These are phyloP conservation scores for Huntiella decipiens DNA, from an alignment of 2,329 filamentous ascomycete species.

Conservation along the genomic window DNA sequence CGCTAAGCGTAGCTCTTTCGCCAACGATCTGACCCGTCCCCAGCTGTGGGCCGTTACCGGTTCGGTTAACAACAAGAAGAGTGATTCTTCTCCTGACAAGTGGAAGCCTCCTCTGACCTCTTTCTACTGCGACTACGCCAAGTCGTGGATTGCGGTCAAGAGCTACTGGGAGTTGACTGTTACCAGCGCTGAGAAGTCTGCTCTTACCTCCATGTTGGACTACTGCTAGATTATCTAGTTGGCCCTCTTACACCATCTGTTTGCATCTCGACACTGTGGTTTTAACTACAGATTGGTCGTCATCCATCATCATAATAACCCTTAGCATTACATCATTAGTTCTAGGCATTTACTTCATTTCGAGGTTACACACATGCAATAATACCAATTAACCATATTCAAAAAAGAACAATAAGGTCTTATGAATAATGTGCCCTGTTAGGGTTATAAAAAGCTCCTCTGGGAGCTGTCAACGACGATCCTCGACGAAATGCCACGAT, in stretches of 20 bases:
- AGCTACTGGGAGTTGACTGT: conserved; percentile 48
- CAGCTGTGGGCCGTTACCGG: conserved; percentile 68
- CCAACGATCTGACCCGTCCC: conserved; percentile 57
- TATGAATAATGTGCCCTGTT: too few relatives aligned
- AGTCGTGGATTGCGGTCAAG: conserved; percentile 65
- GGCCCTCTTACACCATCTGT: too few relatives aligned
- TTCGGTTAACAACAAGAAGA: conserved; percentile 53
- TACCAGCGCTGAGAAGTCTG: conserved; percentile 52
- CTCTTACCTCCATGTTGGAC: conserved; percentile 43
- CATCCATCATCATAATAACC: too few relatives aligned
- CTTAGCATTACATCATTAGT: too few relatives aligned
- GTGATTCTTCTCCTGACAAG: conserved; percentile 52
- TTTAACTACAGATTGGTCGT: too few relatives aligned
- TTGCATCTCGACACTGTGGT: too few relatives aligned
- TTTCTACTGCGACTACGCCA: conserved; percentile 64
- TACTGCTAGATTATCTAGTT: conserved; percentile 30
- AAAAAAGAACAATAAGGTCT: too few relatives aligned
- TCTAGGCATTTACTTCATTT: too few relatives aligned
- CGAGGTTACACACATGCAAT: too few relatives aligned
- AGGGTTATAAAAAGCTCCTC: too few relatives aligned
- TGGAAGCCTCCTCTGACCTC: conserved; percentile 54
- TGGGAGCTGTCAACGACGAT: neutral
- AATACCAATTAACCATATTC: too few relatives aligned
- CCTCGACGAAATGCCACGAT: neutral
- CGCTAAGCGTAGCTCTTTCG: conserved; percentile 44